Percentiles rank a stretch among this genome's conserved stretches.
Conservation (phyloP, 192 early-diverging fungal genomes). For the Coemansia sp. region DNA sequence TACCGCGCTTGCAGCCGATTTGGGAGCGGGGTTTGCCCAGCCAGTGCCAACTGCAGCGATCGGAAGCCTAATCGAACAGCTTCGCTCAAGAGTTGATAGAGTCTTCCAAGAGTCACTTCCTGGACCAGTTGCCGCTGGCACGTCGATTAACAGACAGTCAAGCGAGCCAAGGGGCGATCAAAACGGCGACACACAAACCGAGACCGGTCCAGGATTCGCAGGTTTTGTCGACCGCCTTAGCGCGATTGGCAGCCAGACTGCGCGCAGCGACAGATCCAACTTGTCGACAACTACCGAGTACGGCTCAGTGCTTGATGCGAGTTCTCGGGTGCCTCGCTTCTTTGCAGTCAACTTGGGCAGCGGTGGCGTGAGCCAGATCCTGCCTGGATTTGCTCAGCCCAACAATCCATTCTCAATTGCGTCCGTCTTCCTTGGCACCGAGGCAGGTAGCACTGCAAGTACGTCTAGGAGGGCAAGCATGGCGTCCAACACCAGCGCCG, state of each 20-base stretch:
- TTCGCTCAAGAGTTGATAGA: background rate
- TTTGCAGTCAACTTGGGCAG: background rate
- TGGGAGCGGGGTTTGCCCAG: background rate
- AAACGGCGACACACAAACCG: background rate
- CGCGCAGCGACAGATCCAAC: slow-evolving; percentile 32
- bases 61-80: background rate
- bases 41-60: background rate
- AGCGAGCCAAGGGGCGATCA: background rate
- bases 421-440: slow-evolving; percentile 22
- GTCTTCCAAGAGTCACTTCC: background rate
- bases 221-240: slow-evolving; percentile 13
- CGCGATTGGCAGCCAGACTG: slow-evolving; percentile 19
- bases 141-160: background rate
- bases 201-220: slow-evolving; percentile 1
- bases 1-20: background rate
- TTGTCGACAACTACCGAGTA: slow-evolving; percentile 40
- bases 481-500: slow-evolving; percentile 8
- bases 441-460: slow-evolving; percentile 24
- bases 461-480: slow-evolving; percentile 17
- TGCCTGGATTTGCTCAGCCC: slow-evolving; percentile 4
- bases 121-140: background rate
- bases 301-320: slow-evolving; percentile 11
- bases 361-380: background rate
- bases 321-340: background rate
- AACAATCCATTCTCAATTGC: slow-evolving; percentile 29